These are phyloP conservation scores for Trifolium fragiferum DNA, from an alignment of 306 rosid species.

Conservation along the genomic window DNA sequence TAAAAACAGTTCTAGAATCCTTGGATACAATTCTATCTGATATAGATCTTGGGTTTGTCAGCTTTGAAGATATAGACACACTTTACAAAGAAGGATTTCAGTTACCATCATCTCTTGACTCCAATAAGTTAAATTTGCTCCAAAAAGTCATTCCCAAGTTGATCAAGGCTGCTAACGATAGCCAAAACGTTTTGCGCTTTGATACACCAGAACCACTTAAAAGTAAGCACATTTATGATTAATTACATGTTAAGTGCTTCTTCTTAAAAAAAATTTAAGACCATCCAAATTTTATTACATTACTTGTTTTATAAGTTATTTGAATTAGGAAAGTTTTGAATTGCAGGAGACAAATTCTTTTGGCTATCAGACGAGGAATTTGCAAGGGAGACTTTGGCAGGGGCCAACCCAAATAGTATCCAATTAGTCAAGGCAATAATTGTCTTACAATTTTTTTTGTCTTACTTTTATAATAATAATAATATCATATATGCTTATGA, in stretches of 20 bases:
- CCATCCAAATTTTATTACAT: not conserved
- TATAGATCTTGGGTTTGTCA: constrained; percentile 43
- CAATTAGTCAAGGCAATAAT: constrained; percentile 49
- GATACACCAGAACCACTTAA: constrained; percentile 54
- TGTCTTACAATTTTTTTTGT: not conserved
- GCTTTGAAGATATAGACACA: constrained; percentile 53
- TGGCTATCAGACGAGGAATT: constrained; percentile 82
- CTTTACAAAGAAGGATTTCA: constrained; percentile 55
- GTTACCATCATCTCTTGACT: constrained; percentile 33
- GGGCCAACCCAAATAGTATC: constrained; percentile 54
- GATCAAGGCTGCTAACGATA: constrained; percentile 37
- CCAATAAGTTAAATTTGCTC: constrained; percentile 12
- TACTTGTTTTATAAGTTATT: not conserved
- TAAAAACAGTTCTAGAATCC: constrained; percentile 46
- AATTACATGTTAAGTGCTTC: not conserved
- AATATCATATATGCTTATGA: not conserved
- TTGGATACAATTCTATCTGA: constrained; percentile 43
- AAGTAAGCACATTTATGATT: constrained; percentile 38
- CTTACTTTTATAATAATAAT: not conserved
- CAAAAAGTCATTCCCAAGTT: constrained; percentile 46
- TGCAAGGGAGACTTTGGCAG: constrained; percentile 64
- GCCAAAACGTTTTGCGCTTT: constrained; percentile 48
- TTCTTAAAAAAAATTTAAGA: too few relatives aligned
- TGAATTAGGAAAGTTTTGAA: not conserved
- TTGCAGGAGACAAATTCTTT: constrained; percentile 75